These are phyloP conservation scores for Paecilomyces sp. DNA, from an alignment of 2,329 filamentous ascomycete species.

Conservation along the genomic window DNA sequence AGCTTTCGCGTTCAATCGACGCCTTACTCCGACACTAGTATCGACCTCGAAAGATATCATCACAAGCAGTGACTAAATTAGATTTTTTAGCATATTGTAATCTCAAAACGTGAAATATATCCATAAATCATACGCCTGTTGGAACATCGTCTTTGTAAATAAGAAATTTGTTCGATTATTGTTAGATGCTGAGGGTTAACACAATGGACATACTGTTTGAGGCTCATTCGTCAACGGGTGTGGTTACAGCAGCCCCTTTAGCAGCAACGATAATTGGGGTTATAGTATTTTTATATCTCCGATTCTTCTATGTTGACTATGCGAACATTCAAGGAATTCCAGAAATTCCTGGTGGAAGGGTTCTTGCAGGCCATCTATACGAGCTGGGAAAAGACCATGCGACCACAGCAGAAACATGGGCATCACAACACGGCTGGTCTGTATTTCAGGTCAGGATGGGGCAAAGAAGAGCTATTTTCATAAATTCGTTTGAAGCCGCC, in stretches of 20 bases:
- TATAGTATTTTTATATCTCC: background rate
- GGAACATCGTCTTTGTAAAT: no score
- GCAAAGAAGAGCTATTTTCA: conserved; percentile 2
- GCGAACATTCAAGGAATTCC: conserved; percentile 6
- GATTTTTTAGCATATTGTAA: no score
- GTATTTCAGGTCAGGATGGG: conserved; percentile 5
- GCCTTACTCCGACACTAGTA: background rate
- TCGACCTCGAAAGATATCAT: background rate
- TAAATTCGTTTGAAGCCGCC: conserved; percentile 6
- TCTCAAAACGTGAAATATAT: no score
- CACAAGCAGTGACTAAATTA: no score
- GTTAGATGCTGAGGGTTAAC: no score
- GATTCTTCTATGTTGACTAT: conserved; percentile 4
- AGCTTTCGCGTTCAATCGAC: background rate
- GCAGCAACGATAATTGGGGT: background rate
- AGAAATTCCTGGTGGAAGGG: conserved; percentile 4
- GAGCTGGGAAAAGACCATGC: conserved; percentile 7
- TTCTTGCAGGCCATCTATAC: conserved; percentile 6
- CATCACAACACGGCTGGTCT: conserved; percentile 4
- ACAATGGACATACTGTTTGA: background rate
- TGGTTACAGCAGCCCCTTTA: background rate
- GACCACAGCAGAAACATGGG: conserved; percentile 4
- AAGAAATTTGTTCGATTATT: no score
- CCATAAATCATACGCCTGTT: no score
- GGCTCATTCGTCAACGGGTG: background rate